These are phyloP conservation scores for Schwanniomyces vanrijiae DNA, from an alignment of 805 yeast genomes.

Conservation along the genomic window DNA sequence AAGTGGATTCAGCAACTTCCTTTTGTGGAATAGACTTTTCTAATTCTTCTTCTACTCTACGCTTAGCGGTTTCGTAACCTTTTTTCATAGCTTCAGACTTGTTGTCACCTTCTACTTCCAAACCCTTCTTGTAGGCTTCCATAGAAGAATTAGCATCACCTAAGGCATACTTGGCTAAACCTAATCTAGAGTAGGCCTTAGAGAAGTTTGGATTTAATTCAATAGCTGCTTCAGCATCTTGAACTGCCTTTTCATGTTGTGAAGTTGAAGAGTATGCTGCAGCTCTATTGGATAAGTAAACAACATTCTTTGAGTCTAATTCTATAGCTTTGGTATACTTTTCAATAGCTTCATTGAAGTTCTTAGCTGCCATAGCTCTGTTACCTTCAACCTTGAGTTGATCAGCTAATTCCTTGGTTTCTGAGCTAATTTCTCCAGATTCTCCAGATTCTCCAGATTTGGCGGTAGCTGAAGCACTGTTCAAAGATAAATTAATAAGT, in stretches of 20 bases:
- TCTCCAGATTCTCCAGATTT: conserved; percentile 25
- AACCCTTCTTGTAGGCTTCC: conserved; percentile 86
- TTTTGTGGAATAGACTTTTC: conserved; percentile 37
- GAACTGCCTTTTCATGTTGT: conserved; percentile 73
- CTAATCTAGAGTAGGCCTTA: conserved; percentile 93
- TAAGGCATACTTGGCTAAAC: conserved; percentile 89
- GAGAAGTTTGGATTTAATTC: conserved; percentile 76
- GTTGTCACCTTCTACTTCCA: conserved; percentile 80
- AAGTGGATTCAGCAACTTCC: conserved; percentile 20
- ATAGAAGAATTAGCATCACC: conserved; percentile 90
- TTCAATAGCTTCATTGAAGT: conserved; percentile 68
- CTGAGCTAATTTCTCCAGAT: conserved; percentile 45
- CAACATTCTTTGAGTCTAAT: conserved; percentile 69
- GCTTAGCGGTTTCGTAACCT: conserved; percentile 92
- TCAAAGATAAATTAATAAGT: conserved; percentile 29
- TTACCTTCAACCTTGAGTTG: conserved; percentile 83
- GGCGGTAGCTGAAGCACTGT: neutral
- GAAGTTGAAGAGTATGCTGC: conserved; percentile 87
- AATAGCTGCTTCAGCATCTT: conserved; percentile 83
- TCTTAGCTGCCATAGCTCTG: conserved; percentile 76
- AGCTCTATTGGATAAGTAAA: conserved; percentile 90
- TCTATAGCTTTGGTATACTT: conserved; percentile 81
- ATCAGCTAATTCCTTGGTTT: conserved; percentile 73
- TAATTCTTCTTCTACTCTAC: conserved; percentile 77
- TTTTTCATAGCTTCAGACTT: conserved; percentile 88